Percentiles rank a stretch among this genome's conserved stretches.
Conservation (phyloP, 441 rosid genomes). For the Heliophila coronopifolia region DNA sequence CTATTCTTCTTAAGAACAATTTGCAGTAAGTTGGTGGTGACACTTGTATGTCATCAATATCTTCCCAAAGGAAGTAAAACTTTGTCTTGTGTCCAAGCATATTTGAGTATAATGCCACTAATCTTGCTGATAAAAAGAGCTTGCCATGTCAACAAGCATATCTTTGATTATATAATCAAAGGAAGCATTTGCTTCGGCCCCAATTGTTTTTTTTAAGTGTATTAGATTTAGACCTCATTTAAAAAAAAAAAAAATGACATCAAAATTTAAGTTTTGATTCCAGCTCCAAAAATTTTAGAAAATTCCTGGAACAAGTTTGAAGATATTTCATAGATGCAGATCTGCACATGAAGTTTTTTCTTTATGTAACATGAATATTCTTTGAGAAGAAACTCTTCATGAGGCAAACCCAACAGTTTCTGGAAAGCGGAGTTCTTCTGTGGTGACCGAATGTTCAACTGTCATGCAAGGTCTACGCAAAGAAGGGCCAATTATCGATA, state of each 20-base stretch:
- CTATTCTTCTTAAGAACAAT: conserved; percentile 49
- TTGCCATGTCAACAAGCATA: conserved; percentile 49
- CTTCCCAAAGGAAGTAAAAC: conserved; percentile 86
- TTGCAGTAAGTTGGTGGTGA: conserved; percentile 60
- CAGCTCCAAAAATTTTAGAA: too few relatives aligned
- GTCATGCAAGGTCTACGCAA: conserved; percentile 19
- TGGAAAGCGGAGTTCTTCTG: conserved; percentile 70
- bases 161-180: too few relatives aligned
- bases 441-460: conserved; percentile 74
- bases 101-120: conserved; percentile 76
- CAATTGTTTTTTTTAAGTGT: too few relatives aligned
- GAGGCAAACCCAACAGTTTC: conserved; percentile 74
- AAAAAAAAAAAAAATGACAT: conserved; percentile 5
- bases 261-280: too few relatives aligned
- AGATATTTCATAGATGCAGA: conserved; percentile 28
- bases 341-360: conserved; percentile 86
- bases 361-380: conserved; percentile 68
- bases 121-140: conserved; percentile 79
- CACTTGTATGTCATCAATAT: conserved; percentile 62
- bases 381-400: conserved; percentile 80
- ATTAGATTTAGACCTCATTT: too few relatives aligned
- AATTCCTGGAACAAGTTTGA: too few relatives aligned
- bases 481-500: background rate
- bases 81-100: conserved; percentile 77
- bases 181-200: too few relatives aligned